Base-by-base conservation (phyloP, 352 stramenopile species). In the Phytopythium litorale region DNA sequence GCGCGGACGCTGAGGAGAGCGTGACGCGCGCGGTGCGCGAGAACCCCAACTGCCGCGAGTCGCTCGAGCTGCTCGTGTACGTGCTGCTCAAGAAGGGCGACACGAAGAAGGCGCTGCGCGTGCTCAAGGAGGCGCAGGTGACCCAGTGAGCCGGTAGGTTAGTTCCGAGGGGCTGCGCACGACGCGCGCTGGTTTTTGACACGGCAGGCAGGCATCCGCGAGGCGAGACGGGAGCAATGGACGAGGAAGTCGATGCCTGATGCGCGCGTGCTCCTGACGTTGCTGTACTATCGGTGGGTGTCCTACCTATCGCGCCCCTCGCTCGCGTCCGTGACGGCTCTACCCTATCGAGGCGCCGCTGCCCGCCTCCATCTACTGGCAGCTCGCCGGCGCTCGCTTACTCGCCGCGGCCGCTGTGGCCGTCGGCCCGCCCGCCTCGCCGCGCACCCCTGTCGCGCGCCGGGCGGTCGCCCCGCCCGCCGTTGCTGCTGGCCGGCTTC, bases 21-120 rank as follows among this genome's bases (percentile, higher is more conserved):
- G 87, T 96, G 21, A 92, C 87, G 58, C 81, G 83, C 33, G 87
- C 87, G 11, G 87, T 96, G 33, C 76, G 87, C 45, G 81, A 91
- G 74, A 92, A 87, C 60, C 80, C 83, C 9, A 88, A 86, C 57
- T 94, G 81, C 63, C 83, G 83, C 50, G 84, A 92, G 65, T 92
- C 87, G 63, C 78, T 96, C 32, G 83, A 93, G 66, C 67, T 94
- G 42, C 73, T 96, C 72, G 87, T 96, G 58, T 96, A 96, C 71
- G 85, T 96, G 57, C 68, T 93, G 62, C 67, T 96, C 52, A 92
- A 91, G 77, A 96, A 96, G 75, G 84, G 83, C 23, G 84, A 94
- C 63, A 88, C 84, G 64, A 96, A 94, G 76, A 96, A 96, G 66
- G 84, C 87, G 33, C 69, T 92, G 69, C 87, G 86, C 23, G 84